phyloP scores from a whole-genome alignment of 495 filamentous ascomycete species.

The Arthonia radiata region DNA sequence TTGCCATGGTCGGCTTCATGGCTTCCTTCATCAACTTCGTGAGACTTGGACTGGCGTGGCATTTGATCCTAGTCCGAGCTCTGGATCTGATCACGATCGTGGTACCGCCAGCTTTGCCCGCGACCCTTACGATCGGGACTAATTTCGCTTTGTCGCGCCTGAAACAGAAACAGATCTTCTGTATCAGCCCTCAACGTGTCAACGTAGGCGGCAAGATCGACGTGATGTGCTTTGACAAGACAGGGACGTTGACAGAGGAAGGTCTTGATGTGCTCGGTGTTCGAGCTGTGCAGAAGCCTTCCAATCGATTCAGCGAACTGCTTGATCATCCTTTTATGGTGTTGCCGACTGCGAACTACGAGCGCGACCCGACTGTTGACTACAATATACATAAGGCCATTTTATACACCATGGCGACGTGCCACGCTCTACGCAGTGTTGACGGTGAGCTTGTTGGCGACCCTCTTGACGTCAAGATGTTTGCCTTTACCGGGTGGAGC shows the following conservation, averaged over 20 bases:
- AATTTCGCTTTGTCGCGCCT: constrained; percentile 80
- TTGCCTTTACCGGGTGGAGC: constrained; percentile 84
- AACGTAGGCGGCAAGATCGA: constrained; percentile 93
- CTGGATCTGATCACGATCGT: constrained; percentile 95
- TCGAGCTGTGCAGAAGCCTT: constrained; percentile 39
- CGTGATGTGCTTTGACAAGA: constrained; percentile 95
- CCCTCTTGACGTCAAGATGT: constrained; percentile 96
- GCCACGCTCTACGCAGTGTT: constrained; percentile 69
- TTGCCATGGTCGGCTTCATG: constrained; percentile 69
- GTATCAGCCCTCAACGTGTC: constrained; percentile 88
- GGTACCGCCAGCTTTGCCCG: constrained; percentile 88
- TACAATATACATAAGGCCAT: constrained; percentile 41
- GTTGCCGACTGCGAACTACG: constrained; percentile 27
- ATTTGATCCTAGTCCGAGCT: constrained; percentile 72
- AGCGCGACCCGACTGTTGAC: constrained; percentile 28
- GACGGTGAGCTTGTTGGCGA: constrained; percentile 81
- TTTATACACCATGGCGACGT: constrained; percentile 90
- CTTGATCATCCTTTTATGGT: constrained; percentile 27
- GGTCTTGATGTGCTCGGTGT: constrained; percentile 86
- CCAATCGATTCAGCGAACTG: constrained; percentile 39
- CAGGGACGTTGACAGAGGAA: constrained; percentile 91
- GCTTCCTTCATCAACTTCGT: constrained; percentile 87
- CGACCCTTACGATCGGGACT: constrained; percentile 85
- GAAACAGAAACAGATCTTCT: constrained; percentile 75
- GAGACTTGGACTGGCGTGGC: constrained; percentile 57